Conservation (phyloP, 2,329 filamentous ascomycete genomes). For the Cordyceps cicadae region DNA sequence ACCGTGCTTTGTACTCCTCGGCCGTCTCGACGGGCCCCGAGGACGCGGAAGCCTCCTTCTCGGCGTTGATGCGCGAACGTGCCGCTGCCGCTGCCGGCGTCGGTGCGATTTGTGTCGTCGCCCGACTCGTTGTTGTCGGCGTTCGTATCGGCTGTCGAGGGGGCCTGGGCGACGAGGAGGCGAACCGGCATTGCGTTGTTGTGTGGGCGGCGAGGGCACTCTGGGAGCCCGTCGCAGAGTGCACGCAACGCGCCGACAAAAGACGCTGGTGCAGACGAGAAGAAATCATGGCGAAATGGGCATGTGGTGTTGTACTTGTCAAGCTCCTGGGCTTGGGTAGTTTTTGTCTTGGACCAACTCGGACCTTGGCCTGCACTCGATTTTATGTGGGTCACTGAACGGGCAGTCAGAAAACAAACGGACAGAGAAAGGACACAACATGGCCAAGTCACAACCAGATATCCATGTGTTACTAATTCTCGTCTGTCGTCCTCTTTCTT, state of each 20-base stretch:
- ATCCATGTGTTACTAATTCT: background rate
- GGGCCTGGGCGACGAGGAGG: background rate
- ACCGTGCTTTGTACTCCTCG: constrained; percentile 34
- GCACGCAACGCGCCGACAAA: background rate
- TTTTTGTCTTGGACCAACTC: background rate
- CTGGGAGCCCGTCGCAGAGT: background rate
- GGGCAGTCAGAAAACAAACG: too few species aligned
- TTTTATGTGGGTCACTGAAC: background rate
- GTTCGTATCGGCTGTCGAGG: background rate
- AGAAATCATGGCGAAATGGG: background rate
- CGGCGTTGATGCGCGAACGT: constrained; percentile 16
- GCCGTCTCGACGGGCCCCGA: constrained; percentile 12
- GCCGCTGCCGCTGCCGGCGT: constrained; percentile 17
- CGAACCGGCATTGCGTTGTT: background rate
- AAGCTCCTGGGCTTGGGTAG: background rate
- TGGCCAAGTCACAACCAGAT: background rate
- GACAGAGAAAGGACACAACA: background rate
- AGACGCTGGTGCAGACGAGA: background rate
- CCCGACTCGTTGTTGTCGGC: background rate
- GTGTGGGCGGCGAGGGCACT: background rate
- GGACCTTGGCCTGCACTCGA: background rate
- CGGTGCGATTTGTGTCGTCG: background rate
- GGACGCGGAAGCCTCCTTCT: constrained; percentile 15
- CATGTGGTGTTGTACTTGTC: background rate
- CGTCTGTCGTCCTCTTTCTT: background rate